Evolutionary conservation across 2,329 filamentous ascomycete genomes (phyloP).

Genomic region (Aspergillus quadrilineatus): DNA sequence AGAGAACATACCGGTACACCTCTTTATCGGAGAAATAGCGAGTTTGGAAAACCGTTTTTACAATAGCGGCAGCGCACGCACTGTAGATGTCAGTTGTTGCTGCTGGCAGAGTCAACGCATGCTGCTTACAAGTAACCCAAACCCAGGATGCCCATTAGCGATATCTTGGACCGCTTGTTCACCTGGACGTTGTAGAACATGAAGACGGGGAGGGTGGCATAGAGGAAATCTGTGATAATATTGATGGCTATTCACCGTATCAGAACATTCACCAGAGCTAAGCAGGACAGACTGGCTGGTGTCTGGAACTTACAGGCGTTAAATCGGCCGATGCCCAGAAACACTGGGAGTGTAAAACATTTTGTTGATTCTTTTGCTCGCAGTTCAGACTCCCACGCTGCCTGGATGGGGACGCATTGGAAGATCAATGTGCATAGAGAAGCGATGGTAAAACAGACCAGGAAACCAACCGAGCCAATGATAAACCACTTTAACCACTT

Average conservation of each 20-base stretch:
- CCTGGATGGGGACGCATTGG: constrained; percentile 49
- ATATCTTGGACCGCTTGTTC: constrained; percentile 22
- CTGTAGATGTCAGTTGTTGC: constrained; percentile 2
- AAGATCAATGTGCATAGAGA: constrained; percentile 45
- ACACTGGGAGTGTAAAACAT: constrained; percentile 44
- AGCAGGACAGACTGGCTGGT: no score
- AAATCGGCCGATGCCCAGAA: constrained; percentile 47
- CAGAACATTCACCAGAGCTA: no score
- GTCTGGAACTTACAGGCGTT: constrained; percentile 30
- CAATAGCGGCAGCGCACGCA: constrained; percentile 44
- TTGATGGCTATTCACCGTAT: constrained; percentile 28
- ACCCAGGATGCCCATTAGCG: constrained; percentile 38
- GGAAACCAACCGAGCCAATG: constrained; percentile 36
- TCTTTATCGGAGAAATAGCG: neutral
- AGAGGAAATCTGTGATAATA: constrained; percentile 43
- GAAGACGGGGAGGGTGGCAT: constrained; percentile 43
- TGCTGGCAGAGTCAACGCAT: neutral
- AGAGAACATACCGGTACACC: neutral
- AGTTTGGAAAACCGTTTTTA: constrained; percentile 32
- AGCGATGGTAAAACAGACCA: constrained; percentile 20
- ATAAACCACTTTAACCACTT: constrained; percentile 40
- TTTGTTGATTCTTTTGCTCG: constrained; percentile 24
- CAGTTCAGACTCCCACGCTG: constrained; percentile 45
- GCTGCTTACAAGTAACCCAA: constrained; percentile 39
- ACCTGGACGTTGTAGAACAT: constrained; percentile 42